Evolutionary conservation across 345 rosid genomes (phyloP), one percentile per base, ranked within the genome.

Genomic region (Psidium guajava): DNA sequence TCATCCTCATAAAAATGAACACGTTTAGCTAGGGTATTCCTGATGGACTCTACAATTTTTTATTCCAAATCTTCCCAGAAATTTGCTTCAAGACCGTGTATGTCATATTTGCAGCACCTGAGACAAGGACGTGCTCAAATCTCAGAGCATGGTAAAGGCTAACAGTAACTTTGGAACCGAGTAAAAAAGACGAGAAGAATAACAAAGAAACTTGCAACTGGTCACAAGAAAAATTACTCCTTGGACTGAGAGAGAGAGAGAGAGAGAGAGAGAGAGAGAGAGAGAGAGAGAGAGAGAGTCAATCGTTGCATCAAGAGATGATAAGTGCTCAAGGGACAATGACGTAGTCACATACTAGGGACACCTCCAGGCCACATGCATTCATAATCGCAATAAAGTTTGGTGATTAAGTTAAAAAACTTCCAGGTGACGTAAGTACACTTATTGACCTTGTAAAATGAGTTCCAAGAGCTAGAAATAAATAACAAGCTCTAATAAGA

Each of bases 81-180:
- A 84, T 80, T 89, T 86, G 96, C 89, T 88, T 94, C 96, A 87
- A 96, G 95, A 81, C 92, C 93, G 88, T 97, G 92, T 83, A 94
- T 57, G 87, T 96, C 99, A 85, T 92, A 93, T 89, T 97, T 96
- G 92, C 99, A 97, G 88, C 99, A 97, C 95, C 99, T 97, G 91
- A 25, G 51, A 40, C 82, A 87, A 84, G 88, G 69, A 87, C 36
- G 86, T n/a, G 73, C n/a, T 28, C 83, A 89, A 87, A 89, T 73
- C 44, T 87, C 82, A 89, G 88, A 91, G 74, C 83, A 89, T 89
- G 86, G 88, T 8, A 85, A 69, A 36, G 47, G 25, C 25, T 4
- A 25, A 69, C 24, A 32, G 80, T 8, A 25, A 69, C 47, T 36
- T 69, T 69, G 47, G 80, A 32, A 32, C 80, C 47, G 9, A 36